These are phyloP conservation scores for Fusarium cicatricum DNA, from an alignment of 2,329 filamentous ascomycete species.

Conservation along the genomic window DNA sequence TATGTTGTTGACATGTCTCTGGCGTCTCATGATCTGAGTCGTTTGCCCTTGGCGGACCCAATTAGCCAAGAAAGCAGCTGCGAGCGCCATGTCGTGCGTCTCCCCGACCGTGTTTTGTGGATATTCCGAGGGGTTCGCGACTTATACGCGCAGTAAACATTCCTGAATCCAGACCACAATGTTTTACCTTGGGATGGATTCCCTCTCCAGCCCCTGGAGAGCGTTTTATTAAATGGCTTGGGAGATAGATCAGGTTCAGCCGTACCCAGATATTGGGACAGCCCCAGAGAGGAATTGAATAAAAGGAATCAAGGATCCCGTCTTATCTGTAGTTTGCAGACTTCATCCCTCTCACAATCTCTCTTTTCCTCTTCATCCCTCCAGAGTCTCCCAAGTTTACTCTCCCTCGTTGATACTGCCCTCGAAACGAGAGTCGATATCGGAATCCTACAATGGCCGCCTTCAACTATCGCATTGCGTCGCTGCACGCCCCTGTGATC, in stretches of 20 bases:
- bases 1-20: conserved; percentile 10
- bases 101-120: background rate
- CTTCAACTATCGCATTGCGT: conserved; percentile 25
- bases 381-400: conserved; percentile 1
- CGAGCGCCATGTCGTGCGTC: no score
- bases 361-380: conserved; percentile 9
- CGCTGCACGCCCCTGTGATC: conserved; percentile 36
- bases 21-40: conserved; percentile 27
- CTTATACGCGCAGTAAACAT: conserved; percentile 33
- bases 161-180: conserved; percentile 31
- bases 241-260: conserved; percentile 3
- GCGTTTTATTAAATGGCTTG: conserved; percentile 30
- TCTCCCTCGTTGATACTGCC: background rate
- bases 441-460: conserved; percentile 24
- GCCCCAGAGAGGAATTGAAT: conserved; percentile 29
- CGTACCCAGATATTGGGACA: background rate
- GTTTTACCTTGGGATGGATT: conserved; percentile 19
- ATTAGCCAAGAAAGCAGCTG: conserved; percentile 13
- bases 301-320: conserved; percentile 33
- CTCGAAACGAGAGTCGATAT: background rate
- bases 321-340: conserved; percentile 13
- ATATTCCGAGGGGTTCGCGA: conserved; percentile 26
- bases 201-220: conserved; percentile 28
- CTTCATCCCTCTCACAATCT: conserved; percentile 17
- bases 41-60: conserved; percentile 19